Base-by-base conservation (phyloP, 169 alveolate genomes). In the Sarcocystis neurona region DNA sequence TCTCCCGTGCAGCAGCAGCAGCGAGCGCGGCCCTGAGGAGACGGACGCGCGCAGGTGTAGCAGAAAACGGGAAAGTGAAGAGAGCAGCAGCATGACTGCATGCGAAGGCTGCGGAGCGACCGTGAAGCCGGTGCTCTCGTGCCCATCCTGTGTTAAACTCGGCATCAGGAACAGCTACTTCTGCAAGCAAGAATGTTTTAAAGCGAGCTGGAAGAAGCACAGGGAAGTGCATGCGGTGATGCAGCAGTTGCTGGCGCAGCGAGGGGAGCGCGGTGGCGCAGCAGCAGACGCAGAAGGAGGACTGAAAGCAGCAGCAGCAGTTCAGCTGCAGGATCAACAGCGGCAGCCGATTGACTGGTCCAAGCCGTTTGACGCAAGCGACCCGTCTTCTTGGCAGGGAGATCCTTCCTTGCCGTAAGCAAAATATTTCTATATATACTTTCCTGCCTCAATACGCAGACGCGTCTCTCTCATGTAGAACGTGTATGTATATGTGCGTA, bases 141-240 rank as follows among this genome's bases (percentile, higher is more conserved):
- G 91, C 78, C 91, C 91, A 27, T 41, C 47, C 12, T 85, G 93
- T 72, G 85, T 78, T 18, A 74, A 85, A 63, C 79, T 91, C 41
- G 88, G 80, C 66, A 56, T 82, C 20, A 79, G 77, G 43, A 72
- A 74, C 39, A 46, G 82, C 8, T 68, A 53, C 93, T 98, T 98
- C 94, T 98, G 99, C 91, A 92, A 94, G 37, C 98, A 98, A 92
- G 98, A 93, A 23, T 98, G 99, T 87, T 98, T 98, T 89, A 96
- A 97, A 84, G 88, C 88, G 46, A 95, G 92, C 85, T 98, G 99
- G 99, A 88, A 92, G 44, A 92, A 93, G 63, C 99, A 98, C 95
- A 96, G 95, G 90, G 90, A 92, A 43, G 89, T 91, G 34, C 99
- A 98, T 88, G 95, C 95, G 47, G 95, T 84, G 37, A 12, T 84